phyloP scores from a whole-genome alignment of 1,139 yeast genomes.

The Meyerozyma sp. region DNA sequence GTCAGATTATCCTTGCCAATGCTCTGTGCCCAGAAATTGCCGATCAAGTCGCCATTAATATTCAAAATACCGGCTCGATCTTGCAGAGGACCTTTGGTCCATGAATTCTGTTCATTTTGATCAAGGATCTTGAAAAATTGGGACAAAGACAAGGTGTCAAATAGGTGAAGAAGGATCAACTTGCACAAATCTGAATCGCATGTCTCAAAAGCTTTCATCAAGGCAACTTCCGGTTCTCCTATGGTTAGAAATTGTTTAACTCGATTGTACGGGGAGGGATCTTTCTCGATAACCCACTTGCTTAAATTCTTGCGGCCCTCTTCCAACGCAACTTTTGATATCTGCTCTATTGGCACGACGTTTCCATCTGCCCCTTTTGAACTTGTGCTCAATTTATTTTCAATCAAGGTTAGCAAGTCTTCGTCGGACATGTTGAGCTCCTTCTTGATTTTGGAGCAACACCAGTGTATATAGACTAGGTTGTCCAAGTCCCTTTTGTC shows the following conservation, averaged over 20 bases:
- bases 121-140: constrained; percentile 38
- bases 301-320: constrained; percentile 79
- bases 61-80: constrained; percentile 13
- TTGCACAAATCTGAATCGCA: constrained; percentile 62
- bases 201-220: constrained; percentile 62
- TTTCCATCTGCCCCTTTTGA: constrained; percentile 12
- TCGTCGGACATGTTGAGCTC: constrained; percentile 54
- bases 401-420: constrained; percentile 47
- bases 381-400: constrained; percentile 32
- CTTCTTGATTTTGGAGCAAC: constrained; percentile 60
- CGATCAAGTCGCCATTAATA: constrained; percentile 37
- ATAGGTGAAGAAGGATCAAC: constrained; percentile 53
- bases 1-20: constrained; percentile 22
- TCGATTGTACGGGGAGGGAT: constrained; percentile 60
- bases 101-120: constrained; percentile 29
- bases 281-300: constrained; percentile 58
- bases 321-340: constrained; percentile 68
- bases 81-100: constrained; percentile 1
- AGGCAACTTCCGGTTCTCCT: constrained; percentile 69
- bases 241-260: constrained; percentile 61
- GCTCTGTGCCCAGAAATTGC: constrained; percentile 34
- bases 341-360: constrained; percentile 52
- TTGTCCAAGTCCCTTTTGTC: constrained; percentile 44
- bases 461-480: constrained; percentile 73
- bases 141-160: constrained; percentile 29